Conservation (phyloP, 2,329 filamentous ascomycete species). For the Ceratocystis destructans region DNA sequence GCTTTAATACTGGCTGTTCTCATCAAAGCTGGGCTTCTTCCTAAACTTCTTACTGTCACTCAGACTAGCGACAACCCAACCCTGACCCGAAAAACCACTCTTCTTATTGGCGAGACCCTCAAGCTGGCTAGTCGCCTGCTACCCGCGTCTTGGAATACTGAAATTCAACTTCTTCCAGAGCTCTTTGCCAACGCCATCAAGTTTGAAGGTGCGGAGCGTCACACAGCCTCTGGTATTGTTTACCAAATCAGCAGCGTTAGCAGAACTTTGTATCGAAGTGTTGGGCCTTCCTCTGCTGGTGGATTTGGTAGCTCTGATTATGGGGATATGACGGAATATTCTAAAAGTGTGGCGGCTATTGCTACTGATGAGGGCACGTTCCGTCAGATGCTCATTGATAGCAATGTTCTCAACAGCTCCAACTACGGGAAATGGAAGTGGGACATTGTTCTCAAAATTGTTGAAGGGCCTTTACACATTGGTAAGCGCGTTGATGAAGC, state of each 20-base stretch:
- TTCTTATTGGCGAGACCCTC: constrained; percentile 80
- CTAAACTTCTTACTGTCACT: constrained; percentile 48
- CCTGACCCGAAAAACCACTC: constrained; percentile 74
- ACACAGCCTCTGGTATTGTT: constrained; percentile 74
- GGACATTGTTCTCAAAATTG: constrained; percentile 79
- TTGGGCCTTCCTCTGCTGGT: constrained; percentile 22
- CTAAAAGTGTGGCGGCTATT: constrained; percentile 24
- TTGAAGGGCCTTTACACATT: constrained; percentile 83
- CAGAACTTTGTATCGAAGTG: constrained; percentile 73
- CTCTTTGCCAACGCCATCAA: constrained; percentile 64
- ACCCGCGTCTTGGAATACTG: constrained; percentile 66
- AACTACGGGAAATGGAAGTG: constrained; percentile 97
- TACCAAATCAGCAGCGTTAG: constrained; percentile 98
- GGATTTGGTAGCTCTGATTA: constrained; percentile 22
- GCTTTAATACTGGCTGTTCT: constrained; percentile 76
- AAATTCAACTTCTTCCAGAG: constrained; percentile 77
- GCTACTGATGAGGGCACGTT: constrained; percentile 46
- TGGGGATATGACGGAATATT: constrained; percentile 42
- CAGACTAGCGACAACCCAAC: constrained; percentile 53
- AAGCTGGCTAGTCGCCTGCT: constrained; percentile 79
- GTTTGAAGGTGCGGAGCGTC: constrained; percentile 57
- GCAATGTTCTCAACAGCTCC: constrained; percentile 72
- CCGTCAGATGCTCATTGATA: constrained; percentile 56
- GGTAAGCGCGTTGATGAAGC: constrained; percentile 88
- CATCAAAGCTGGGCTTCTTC: constrained; percentile 63